These are phyloP conservation scores for Aspergillus texensis DNA, from an alignment of 2,329 filamentous ascomycete genomes.

Conservation along the genomic window DNA sequence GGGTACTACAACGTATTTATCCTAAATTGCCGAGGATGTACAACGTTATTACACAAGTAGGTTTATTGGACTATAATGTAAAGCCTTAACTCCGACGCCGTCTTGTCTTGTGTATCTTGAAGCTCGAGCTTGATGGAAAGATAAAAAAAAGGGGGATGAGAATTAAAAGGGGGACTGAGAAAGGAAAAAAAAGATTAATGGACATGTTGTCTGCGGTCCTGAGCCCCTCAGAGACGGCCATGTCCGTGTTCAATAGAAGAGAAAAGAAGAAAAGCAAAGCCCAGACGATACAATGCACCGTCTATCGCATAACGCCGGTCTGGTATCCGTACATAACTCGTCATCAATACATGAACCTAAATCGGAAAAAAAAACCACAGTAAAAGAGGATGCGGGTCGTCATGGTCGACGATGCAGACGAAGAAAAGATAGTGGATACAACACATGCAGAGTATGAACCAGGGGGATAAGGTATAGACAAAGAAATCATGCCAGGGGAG, in stretches of 20 bases:
- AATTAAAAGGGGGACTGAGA: neutral
- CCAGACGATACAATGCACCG: constrained; percentile 6
- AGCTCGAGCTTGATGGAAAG: neutral
- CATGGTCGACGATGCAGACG: neutral
- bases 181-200: neutral
- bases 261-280: neutral
- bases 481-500: neutral
- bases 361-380: neutral
- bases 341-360: constrained; percentile 3
- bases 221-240: neutral
- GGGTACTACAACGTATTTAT: too few relatives aligned
- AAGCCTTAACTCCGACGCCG: neutral
- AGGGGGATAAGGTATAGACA: neutral
- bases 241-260: neutral
- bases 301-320: neutral
- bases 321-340: constrained; percentile 1
- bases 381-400: neutral
- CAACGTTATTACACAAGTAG: neutral
- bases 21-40: neutral
- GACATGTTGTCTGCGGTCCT: neutral
- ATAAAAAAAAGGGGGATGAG: neutral
- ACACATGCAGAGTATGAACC: neutral
- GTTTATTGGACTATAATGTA: neutral
- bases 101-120: neutral
- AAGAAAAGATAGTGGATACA: neutral